These are phyloP conservation scores for Candida orba DNA, from an alignment of 805 yeast species.

Conservation along the genomic window DNA sequence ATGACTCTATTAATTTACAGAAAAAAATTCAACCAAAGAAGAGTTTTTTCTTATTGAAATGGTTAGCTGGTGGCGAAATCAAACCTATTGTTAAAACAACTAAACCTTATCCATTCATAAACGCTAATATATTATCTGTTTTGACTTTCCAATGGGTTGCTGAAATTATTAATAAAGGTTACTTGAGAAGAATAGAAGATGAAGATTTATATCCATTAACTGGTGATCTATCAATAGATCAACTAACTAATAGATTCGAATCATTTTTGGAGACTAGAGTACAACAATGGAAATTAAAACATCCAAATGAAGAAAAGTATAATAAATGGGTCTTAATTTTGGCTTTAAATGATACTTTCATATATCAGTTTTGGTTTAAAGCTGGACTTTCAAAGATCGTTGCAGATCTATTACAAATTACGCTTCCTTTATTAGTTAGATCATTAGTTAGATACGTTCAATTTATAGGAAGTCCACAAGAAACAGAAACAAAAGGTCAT, in stretches of 20 bases:
- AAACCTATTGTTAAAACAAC: conserved; percentile 15
- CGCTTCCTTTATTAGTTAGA: conserved; percentile 62
- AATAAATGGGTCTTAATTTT: conserved; percentile 21
- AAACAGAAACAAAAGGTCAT: conserved; percentile 35
- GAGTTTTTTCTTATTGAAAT: conserved; percentile 10
- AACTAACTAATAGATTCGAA: conserved; percentile 31
- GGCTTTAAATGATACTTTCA: conserved; percentile 31
- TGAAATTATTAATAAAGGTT: conserved; percentile 36
- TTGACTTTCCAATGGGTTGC: conserved; percentile 19
- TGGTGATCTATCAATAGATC: conserved; percentile 28
- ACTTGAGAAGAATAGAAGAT: conserved; percentile 51
- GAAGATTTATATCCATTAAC: conserved; percentile 45
- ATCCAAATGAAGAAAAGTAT: conserved; percentile 19
- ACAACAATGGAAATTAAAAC: conserved; percentile 18
- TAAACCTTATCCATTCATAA: conserved; percentile 14
- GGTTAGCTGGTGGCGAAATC: conserved; percentile 13
- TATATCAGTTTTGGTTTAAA: conserved; percentile 25
- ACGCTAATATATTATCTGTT: conserved; percentile 14
- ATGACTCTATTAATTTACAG: conserved; percentile 4
- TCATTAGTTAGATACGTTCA: conserved; percentile 61
- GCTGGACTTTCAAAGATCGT: conserved; percentile 24
- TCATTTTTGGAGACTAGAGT: conserved; percentile 23
- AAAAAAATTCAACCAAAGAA: conserved; percentile 13
- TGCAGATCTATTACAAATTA: conserved; percentile 33
- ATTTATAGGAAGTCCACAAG: conserved; percentile 32